Evolutionary conservation across 2,329 filamentous ascomycete genomes (phyloP).

Genomic region (Niveomyces coronatus): DNA sequence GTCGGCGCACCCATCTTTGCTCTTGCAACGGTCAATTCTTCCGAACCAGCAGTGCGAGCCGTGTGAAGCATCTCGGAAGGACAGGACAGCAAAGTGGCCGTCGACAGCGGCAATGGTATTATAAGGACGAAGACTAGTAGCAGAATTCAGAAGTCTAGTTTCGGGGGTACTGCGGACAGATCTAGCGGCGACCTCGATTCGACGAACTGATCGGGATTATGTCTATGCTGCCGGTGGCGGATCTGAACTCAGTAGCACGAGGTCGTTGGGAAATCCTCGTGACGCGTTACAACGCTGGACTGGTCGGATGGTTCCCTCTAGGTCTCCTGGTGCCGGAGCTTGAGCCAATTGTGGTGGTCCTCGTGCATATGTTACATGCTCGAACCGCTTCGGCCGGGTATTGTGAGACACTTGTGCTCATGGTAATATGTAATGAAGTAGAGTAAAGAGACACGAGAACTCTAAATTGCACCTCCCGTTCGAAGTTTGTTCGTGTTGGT

Average conservation of each 20-base stretch:
- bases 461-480: no score
- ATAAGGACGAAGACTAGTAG: no score
- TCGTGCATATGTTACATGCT: background rate
- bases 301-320: background rate
- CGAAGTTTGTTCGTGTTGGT: no score
- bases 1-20: conserved; percentile 3
- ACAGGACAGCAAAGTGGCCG: no score
- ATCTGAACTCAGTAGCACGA: conserved; percentile 7
- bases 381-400: background rate
- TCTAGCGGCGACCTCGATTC: conserved; percentile 1
- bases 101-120: no score
- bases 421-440: no score
- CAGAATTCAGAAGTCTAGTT: background rate
- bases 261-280: conserved; percentile 4
- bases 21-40: background rate
- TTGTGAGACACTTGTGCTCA: background rate
- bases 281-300: conserved; percentile 3
- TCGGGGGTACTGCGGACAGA: conserved; percentile 7
- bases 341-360: conserved; percentile 4
- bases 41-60: background rate
- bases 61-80: background rate
- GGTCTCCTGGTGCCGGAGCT: conserved; percentile 4
- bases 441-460: no score
- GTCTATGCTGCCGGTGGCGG: conserved; percentile 5
- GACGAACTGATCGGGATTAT: background rate